phyloP scores from a whole-genome alignment of 1,139 yeast genomes.

The Hansenula lynferdii region DNA sequence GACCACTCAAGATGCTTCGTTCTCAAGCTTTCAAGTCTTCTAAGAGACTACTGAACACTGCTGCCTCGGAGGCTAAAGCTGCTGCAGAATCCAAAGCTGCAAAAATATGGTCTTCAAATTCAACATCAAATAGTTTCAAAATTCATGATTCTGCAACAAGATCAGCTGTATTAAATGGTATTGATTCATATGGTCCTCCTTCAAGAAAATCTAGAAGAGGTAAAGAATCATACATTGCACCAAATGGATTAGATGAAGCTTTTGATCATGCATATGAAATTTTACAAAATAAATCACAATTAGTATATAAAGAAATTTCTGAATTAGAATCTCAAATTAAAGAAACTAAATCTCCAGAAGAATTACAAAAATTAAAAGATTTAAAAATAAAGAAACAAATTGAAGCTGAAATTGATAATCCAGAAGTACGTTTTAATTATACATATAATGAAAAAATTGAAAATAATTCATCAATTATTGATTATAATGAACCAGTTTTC shows the following conservation, averaged over 20 bases:
- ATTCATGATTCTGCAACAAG: constrained; percentile 11
- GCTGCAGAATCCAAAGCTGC: not conserved
- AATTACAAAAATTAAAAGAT: constrained; percentile 19
- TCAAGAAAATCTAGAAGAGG: constrained; percentile 27
- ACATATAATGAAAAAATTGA: constrained; percentile 33
- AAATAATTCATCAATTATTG: constrained; percentile 42
- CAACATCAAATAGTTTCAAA: constrained; percentile 11
- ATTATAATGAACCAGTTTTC: constrained; percentile 74
- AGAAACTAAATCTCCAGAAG: constrained; percentile 19
- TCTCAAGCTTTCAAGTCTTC: constrained; percentile 10
- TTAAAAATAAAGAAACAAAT: constrained; percentile 30
- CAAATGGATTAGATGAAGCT: constrained; percentile 64
- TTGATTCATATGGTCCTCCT: constrained; percentile 18
- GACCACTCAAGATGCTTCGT: constrained; percentile 14
- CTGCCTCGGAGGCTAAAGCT: constrained; percentile 4
- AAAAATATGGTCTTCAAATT: constrained; percentile 11
- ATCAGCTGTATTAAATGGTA: constrained; percentile 21
- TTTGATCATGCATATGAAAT: constrained; percentile 64
- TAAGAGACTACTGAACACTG: constrained; percentile 16
- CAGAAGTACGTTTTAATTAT: constrained; percentile 75
- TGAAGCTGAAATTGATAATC: constrained; percentile 66
- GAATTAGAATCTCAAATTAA: constrained; percentile 7
- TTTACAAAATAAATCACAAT: constrained; percentile 43
- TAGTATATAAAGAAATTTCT: constrained; percentile 18
- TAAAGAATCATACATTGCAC: constrained; percentile 58